Conservation (phyloP, 129 eudicot genomes). For the Centrapalus pauciflorus region DNA sequence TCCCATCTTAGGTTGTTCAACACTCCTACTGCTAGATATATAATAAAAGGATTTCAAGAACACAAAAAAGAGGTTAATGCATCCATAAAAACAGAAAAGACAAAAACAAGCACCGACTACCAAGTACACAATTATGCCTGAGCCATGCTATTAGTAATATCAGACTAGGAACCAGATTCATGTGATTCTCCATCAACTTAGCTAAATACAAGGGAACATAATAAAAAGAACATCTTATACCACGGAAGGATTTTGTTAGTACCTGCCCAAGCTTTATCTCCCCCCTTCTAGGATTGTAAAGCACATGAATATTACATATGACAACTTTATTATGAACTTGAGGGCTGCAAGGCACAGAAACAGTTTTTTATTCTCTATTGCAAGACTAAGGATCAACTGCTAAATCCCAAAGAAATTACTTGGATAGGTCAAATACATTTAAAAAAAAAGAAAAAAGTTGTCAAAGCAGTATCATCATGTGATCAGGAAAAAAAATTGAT, state of each 20-base stretch:
- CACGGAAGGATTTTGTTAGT: slow-evolving; percentile 9
- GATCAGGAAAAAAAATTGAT: background rate
- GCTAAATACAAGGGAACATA: background rate
- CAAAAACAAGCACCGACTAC: slow-evolving; percentile 6
- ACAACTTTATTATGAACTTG: slow-evolving; percentile 50
- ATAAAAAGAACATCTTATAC: background rate
- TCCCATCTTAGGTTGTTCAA: background rate
- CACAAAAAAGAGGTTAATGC: background rate
- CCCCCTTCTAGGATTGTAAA: slow-evolving; percentile 92
- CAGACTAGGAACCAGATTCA: background rate
- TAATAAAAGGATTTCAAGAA: background rate
- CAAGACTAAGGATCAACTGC: background rate
- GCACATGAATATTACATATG: slow-evolving; percentile 88
- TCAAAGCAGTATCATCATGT: background rate
- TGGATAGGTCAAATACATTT: background rate
- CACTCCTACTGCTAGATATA: background rate
- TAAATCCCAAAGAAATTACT: background rate
- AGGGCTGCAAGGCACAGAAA: slow-evolving; percentile 49
- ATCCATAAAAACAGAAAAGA: background rate
- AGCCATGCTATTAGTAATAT: background rate
- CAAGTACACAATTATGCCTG: background rate
- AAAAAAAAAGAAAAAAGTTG: background rate
- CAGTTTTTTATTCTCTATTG: slow-evolving; percentile 2
- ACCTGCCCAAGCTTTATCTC: slow-evolving; percentile 99
- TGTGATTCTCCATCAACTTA: background rate